Percentiles rank a stretch among this genome's conserved stretches.
These are phyloP conservation scores for Verticillium tricorpus DNA, from an alignment of 2,329 filamentous ascomycete species.

Conservation along the genomic window DNA sequence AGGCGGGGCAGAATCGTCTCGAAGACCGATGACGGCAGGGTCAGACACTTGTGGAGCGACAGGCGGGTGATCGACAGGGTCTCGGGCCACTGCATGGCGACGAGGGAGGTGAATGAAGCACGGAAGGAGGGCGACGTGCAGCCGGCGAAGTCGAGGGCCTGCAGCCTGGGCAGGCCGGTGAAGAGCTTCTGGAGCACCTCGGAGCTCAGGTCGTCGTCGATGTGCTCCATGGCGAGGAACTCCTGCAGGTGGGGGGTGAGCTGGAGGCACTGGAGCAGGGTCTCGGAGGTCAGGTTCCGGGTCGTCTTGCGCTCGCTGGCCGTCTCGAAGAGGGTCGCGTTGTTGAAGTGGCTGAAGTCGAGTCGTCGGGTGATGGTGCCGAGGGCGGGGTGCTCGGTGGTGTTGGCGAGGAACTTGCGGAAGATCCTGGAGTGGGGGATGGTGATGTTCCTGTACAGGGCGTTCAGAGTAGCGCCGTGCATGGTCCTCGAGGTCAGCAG, in stretches of 20 bases:
- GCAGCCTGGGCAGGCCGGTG: slow-evolving; percentile 57
- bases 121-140: slow-evolving; percentile 67
- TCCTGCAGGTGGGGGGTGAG: slow-evolving; percentile 71
- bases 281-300: slow-evolving; percentile 70
- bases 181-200: slow-evolving; percentile 68
- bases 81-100: slow-evolving; percentile 45
- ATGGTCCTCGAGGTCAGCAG: slow-evolving; percentile 71
- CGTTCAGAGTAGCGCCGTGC: slow-evolving; percentile 67
- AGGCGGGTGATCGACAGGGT: slow-evolving; percentile 59
- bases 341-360: slow-evolving; percentile 84
- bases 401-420: slow-evolving; percentile 70
- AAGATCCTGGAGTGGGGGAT: slow-evolving; percentile 82
- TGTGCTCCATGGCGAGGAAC: slow-evolving; percentile 75
- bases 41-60: slow-evolving; percentile 75
- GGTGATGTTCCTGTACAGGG: slow-evolving; percentile 74
- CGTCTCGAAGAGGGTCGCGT: slow-evolving; percentile 69
- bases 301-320: slow-evolving; percentile 71
- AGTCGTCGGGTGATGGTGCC: slow-evolving; percentile 73
- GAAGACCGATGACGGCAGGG: slow-evolving; percentile 62
- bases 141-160: slow-evolving; percentile 72
- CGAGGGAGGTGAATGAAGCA: slow-evolving; percentile 55
- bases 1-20: slow-evolving; percentile 69
- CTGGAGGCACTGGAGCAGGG: slow-evolving; percentile 65
- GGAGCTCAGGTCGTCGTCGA: slow-evolving; percentile 70
- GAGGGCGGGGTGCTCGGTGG: slow-evolving; percentile 61